A percentile compares a stretch with the other conserved stretches of the same genome.
phyloP scores from a whole-genome alignment of 2,329 filamentous ascomycete species.

The Nemania sp. region DNA sequence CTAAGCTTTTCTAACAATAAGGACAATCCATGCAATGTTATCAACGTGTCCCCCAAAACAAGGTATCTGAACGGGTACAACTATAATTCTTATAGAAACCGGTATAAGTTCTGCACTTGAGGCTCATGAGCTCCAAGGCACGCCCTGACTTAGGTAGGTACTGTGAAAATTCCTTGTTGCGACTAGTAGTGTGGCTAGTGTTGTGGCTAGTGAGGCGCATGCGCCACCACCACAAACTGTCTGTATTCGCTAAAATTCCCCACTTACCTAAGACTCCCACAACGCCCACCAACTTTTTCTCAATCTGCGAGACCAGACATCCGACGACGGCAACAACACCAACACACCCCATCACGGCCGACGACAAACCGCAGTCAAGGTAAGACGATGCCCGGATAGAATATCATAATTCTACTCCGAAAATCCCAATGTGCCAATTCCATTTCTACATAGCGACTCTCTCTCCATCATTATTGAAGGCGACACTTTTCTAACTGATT shows the following conservation, averaged over 20 bases:
- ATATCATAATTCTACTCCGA: slow-evolving; percentile 8
- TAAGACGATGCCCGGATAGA: slow-evolving; percentile 33
- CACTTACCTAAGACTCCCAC: slow-evolving; percentile 42
- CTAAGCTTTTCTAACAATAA: no score
- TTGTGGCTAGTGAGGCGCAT: slow-evolving; percentile 37
- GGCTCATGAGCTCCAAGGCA: no score
- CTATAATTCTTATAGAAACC: no score
- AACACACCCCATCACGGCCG: slow-evolving; percentile 46
- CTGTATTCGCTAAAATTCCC: slow-evolving; percentile 43
- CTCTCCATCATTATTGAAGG: not conserved
- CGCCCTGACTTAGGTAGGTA: no score
- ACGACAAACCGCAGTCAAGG: slow-evolving; percentile 49
- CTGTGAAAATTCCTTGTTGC: no score
- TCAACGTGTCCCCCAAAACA: no score
- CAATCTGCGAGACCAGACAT: slow-evolving; percentile 45
- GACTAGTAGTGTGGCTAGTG: no score
- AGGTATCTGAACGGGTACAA: no score
- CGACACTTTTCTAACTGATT: slow-evolving; percentile 41
- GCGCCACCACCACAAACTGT: slow-evolving; percentile 39
- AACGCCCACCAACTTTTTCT: slow-evolving; percentile 43
- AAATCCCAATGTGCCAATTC: slow-evolving; percentile 6
- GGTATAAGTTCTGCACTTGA: no score
- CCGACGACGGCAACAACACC: slow-evolving; percentile 43
- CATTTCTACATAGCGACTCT: not conserved
- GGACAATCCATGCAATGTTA: no score